Evolutionary conservation across 2,329 filamentous ascomycete genomes (phyloP).

Genomic region (Polychaeton citri): DNA sequence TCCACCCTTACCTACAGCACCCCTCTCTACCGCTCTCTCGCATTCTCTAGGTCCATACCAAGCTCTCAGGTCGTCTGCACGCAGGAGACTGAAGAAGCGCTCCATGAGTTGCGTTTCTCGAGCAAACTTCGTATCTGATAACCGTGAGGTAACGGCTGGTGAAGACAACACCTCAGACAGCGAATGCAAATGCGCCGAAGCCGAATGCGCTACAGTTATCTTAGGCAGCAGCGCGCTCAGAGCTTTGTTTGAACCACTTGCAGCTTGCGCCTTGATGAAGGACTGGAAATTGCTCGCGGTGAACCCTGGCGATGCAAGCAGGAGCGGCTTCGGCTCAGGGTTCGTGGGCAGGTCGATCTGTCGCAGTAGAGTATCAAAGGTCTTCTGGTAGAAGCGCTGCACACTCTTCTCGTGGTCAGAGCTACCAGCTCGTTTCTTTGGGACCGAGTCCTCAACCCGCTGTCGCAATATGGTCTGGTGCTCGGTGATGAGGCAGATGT

Average conservation of each 20-base stretch:
- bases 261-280: conserved; percentile 50
- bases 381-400: conserved; percentile 61
- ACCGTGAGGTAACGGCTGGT: conserved; percentile 59
- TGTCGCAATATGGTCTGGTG: conserved; percentile 65
- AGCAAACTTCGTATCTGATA: conserved; percentile 79
- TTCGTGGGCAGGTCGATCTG: conserved; percentile 55
- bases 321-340: conserved; percentile 49
- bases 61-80: conserved; percentile 73
- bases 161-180: conserved; percentile 78
- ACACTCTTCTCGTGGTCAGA: conserved; percentile 48
- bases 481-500: conserved; percentile 71
- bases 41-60: conserved; percentile 84
- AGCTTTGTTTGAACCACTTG: conserved; percentile 58
- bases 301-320: conserved; percentile 84
- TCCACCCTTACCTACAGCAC: conserved; percentile 76
- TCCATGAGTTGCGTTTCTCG: conserved; percentile 77
- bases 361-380: conserved; percentile 59
- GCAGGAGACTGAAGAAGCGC: conserved; percentile 61
- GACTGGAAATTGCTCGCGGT: conserved; percentile 68
- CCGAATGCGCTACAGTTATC: conserved; percentile 64
- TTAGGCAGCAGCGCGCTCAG: conserved; percentile 50
- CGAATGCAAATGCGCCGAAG: conserved; percentile 74
- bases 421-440: conserved; percentile 51
- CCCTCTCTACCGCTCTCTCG: conserved; percentile 68
- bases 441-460: conserved; percentile 51